These are phyloP conservation scores for Amaranthus palmeri DNA, from an alignment of 148 eudicot genomes.

Conservation along the genomic window DNA sequence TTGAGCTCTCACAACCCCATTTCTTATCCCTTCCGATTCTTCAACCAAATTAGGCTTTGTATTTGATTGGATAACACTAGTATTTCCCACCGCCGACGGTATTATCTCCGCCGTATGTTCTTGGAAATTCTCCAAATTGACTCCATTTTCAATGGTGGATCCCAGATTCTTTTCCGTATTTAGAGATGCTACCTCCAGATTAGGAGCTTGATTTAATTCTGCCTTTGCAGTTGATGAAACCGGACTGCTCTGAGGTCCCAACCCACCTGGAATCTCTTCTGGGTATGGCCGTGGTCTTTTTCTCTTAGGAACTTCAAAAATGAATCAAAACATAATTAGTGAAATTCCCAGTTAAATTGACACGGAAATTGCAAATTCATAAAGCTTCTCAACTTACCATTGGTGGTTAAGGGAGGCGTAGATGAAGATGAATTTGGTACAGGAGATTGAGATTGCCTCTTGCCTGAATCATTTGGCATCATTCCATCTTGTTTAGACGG, in stretches of 20 bases:
- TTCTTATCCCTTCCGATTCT: constrained; percentile 29
- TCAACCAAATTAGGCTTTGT: constrained; percentile 16
- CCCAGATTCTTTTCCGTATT: constrained; percentile 31
- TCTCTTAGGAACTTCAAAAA: constrained; percentile 72
- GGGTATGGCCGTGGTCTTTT: constrained; percentile 59
- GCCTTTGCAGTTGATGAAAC: constrained; percentile 29
- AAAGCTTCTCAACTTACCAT: constrained; percentile 63
- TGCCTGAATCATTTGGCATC: constrained; percentile 34
- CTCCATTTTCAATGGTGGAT: constrained; percentile 35
- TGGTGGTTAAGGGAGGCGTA: constrained; percentile 38
- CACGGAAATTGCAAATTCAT: background rate
- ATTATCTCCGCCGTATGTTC: background rate
- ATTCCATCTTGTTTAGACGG: constrained; percentile 45
- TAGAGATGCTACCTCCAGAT: constrained; percentile 31
- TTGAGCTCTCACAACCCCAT: constrained; percentile 37
- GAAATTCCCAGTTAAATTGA: background rate
- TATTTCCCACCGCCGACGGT: background rate
- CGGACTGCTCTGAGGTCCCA: constrained; percentile 36
- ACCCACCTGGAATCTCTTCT: constrained; percentile 36
- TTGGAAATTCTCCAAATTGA: background rate
- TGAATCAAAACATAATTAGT: background rate
- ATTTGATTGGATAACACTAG: constrained; percentile 6
- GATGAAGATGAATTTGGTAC: constrained; percentile 27
- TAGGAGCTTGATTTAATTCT: constrained; percentile 36
- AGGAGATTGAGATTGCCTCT: too few species aligned